Percentiles rank a stretch among this genome's conserved stretches.
These are phyloP conservation scores for Fusarium brevicatenulatum DNA, from an alignment of 2,329 filamentous ascomycete species.

Conservation along the genomic window DNA sequence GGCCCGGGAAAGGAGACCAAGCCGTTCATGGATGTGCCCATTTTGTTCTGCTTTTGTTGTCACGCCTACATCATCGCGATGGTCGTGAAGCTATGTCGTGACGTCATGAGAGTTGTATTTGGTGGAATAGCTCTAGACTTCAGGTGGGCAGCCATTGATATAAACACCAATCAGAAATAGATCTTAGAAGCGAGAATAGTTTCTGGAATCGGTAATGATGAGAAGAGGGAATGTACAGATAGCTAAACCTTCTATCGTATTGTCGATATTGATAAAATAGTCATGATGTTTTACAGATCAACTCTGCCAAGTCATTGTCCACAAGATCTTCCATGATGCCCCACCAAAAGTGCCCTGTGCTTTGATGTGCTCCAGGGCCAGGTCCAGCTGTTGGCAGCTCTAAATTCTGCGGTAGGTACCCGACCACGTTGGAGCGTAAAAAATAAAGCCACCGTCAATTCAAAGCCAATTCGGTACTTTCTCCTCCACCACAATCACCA, in stretches of 20 bases:
- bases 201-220: neutral
- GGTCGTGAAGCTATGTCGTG: conserved; percentile 30
- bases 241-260: neutral
- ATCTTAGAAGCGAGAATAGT: neutral
- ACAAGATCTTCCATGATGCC: neutral
- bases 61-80: conserved; percentile 41
- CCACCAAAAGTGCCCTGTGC: conserved; percentile 21
- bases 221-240: neutral
- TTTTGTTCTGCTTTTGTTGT: conserved; percentile 22
- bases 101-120: conserved; percentile 39
- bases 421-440: conserved; percentile 16
- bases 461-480: neutral
- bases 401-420: neutral
- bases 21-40: neutral
- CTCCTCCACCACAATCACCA: fast-evolving
- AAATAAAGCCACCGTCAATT: neutral
- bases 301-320: neutral
- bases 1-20: conserved; percentile 4
- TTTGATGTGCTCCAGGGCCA: conserved; percentile 30
- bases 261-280: neutral
- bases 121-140: conserved; percentile 1
- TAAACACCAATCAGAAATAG: neutral
- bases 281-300: neutral
- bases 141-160: neutral
- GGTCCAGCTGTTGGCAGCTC: neutral